These are phyloP conservation scores for Crataegus laevigata DNA, from an alignment of 306 rosid species.

Conservation along the genomic window DNA sequence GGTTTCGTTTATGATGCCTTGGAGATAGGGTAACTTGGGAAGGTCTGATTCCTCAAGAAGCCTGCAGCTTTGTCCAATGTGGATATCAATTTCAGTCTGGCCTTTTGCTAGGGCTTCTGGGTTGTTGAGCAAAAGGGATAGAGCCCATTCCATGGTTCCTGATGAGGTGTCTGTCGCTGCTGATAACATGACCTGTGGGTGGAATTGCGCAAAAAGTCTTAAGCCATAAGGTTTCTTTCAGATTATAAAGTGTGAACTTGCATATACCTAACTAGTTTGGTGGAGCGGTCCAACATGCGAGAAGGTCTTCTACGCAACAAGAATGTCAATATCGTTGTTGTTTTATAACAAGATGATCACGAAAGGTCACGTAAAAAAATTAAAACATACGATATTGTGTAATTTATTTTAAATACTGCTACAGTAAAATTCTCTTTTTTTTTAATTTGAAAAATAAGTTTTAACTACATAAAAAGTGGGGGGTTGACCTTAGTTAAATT, in stretches of 20 bases:
- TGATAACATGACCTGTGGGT: constrained; percentile 6
- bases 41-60: constrained; percentile 29
- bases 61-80: constrained; percentile 4
- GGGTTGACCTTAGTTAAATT: no score
- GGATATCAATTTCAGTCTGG: neutral
- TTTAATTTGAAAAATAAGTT: no score
- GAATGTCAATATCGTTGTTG: neutral
- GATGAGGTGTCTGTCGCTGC: constrained; percentile 33
- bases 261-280: neutral
- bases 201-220: neutral
- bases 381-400: no score
- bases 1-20: constrained; percentile 26
- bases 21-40: constrained; percentile 19
- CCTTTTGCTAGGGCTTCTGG: constrained; percentile 17
- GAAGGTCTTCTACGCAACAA: neutral
- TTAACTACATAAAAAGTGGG: neutral
- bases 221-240: neutral
- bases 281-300: neutral
- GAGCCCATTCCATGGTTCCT: constrained; percentile 33
- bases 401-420: no score
- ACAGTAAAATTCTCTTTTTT: fast-evolving
- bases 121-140: constrained; percentile 30
- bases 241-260: no score
- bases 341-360: neutral
- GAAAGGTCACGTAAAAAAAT: fast-evolving